Percentiles rank a stretch among this genome's conserved stretches.
phyloP scores from a whole-genome alignment of 2,329 filamentous ascomycete species.

The Fusarium keratoplasticum region DNA sequence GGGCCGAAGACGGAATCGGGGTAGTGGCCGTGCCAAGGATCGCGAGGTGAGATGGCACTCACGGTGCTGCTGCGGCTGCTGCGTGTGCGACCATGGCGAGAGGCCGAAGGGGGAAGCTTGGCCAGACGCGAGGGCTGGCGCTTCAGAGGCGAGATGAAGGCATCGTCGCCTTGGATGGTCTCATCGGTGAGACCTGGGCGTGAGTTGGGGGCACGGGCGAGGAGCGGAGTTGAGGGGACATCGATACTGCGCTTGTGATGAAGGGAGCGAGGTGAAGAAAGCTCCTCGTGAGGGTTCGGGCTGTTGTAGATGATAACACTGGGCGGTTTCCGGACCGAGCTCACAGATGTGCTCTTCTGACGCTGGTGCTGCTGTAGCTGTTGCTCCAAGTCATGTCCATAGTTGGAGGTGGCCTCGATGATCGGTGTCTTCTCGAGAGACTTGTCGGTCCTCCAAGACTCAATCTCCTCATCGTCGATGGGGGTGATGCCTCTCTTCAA shows the following conservation, averaged over 20 bases:
- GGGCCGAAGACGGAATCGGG: slow-evolving; percentile 48
- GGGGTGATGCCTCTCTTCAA: slow-evolving; percentile 68
- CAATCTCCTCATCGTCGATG: slow-evolving; percentile 74
- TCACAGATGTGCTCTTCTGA: slow-evolving; percentile 46
- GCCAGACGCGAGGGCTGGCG: slow-evolving; percentile 65
- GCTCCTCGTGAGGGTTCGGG: slow-evolving; percentile 42
- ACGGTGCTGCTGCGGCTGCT: slow-evolving; percentile 59
- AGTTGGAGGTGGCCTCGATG: slow-evolving; percentile 20
- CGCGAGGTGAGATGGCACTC: slow-evolving; percentile 56
- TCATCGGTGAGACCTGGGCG: slow-evolving; percentile 72
- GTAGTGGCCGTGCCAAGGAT: slow-evolving; percentile 53
- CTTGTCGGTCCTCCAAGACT: slow-evolving; percentile 67
- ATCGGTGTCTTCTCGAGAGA: slow-evolving; percentile 48
- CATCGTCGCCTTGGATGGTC: slow-evolving; percentile 68
- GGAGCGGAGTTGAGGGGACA: slow-evolving; percentile 61
- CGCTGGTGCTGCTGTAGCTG: slow-evolving; percentile 40
- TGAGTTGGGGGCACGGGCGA: slow-evolving; percentile 72
- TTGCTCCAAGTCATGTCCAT: slow-evolving; percentile 14
- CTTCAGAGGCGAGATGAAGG: slow-evolving; percentile 66
- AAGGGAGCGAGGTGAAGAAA: slow-evolving; percentile 43
- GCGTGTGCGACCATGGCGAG: slow-evolving; percentile 54
- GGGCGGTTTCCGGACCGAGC: slow-evolving; percentile 58
- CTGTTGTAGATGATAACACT: slow-evolving; percentile 67
- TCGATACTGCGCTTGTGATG: slow-evolving; percentile 58
- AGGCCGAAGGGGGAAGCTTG: slow-evolving; percentile 57